Base-by-base conservation (phyloP, 768 basidiomycete species). In the Tylopilus rubrobrunneus region DNA sequence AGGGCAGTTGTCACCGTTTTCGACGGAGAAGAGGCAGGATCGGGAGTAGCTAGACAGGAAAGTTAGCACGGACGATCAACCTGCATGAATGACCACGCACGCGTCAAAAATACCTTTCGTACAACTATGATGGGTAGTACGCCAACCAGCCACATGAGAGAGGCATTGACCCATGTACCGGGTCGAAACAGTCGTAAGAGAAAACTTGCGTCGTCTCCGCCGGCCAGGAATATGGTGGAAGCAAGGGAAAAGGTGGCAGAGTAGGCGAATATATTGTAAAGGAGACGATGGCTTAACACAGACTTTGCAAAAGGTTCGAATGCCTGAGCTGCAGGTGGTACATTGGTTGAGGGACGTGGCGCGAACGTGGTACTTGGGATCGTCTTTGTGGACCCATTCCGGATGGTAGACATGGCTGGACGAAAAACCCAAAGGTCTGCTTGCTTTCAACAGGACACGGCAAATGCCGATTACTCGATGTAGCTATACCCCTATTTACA, bases 221-320 rank as follows among this genome's bases (percentile, higher is more conserved):
- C 46, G 0, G 57, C 37, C 8, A 81, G 76, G 27, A 72, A 43
- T 3, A 72, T 64, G 15, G 70, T 67, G 1, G 74, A 70, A 6
- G 63, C 62, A 71, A 82, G 83, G 7, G 77, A 79, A 53, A 76
- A 74, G 5, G 76, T 60, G 0, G 72, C 72, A 33, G 85, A 81
- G 33, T 74, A 74, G 9, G 76, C 65, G 53, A 89, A 80, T 31
- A 85, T 76, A 54, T 72, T 73, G 57, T 76, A 74, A 23, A 78
- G 70, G 7, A 88, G 78, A 39, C 87, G 80, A 61, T 82, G 81
- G 48, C 75, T 78, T 44, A 90, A 76, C 6, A 85, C 75, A 3
- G 77, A 68, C 62, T 85, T 87, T 2, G 83, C 79, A 43, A 82
- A 77, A 9, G 86, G 86, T 57, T 87, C 84, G 63, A 83, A 90